phyloP scores from a whole-genome alignment of 1,139 yeast genomes.

The Yamadazyma diddensiae region DNA sequence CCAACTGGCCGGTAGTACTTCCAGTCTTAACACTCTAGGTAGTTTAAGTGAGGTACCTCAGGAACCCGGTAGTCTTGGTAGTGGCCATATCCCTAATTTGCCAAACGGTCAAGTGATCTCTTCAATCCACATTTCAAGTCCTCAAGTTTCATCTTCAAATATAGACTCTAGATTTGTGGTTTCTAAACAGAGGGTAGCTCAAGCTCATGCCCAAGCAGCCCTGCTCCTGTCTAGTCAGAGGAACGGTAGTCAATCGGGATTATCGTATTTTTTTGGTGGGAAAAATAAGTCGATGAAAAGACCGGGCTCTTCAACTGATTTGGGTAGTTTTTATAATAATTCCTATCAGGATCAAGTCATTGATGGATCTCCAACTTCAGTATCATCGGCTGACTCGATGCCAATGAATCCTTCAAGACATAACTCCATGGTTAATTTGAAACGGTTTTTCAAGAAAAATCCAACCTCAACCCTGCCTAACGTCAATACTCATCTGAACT shows the following conservation, averaged over 20 bases:
- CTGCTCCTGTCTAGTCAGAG: slow-evolving; percentile 32
- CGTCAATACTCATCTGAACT: slow-evolving; percentile 32
- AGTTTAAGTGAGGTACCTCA: slow-evolving; percentile 12
- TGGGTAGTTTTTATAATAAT: slow-evolving; percentile 46
- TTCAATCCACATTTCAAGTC: slow-evolving; percentile 66
- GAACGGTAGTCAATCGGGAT: slow-evolving; percentile 48
- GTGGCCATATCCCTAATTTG: slow-evolving; percentile 39
- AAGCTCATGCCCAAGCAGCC: slow-evolving; percentile 42
- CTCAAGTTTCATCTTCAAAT: slow-evolving; percentile 51
- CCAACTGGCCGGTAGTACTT: slow-evolving; percentile 17
- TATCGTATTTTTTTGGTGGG: slow-evolving; percentile 41
- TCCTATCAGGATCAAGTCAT: slow-evolving; percentile 31
- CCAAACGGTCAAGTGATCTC: slow-evolving; percentile 56
- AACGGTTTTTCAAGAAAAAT: slow-evolving; percentile 55
- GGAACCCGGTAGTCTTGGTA: slow-evolving; percentile 3
- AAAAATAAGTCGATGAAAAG: slow-evolving; percentile 32
- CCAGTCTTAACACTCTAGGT: slow-evolving; percentile 15
- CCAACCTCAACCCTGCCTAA: slow-evolving; percentile 29
- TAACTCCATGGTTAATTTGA: slow-evolving; percentile 73
- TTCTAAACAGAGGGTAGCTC: slow-evolving; percentile 69
- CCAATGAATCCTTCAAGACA: slow-evolving; percentile 38
- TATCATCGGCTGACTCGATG: slow-evolving; percentile 37
- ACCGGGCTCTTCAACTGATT: slow-evolving; percentile 38
- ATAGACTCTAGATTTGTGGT: slow-evolving; percentile 73
- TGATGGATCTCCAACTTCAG: slow-evolving; percentile 38